phyloP scores from a whole-genome alignment of 805 yeast species.

The Spathaspora girioi region DNA sequence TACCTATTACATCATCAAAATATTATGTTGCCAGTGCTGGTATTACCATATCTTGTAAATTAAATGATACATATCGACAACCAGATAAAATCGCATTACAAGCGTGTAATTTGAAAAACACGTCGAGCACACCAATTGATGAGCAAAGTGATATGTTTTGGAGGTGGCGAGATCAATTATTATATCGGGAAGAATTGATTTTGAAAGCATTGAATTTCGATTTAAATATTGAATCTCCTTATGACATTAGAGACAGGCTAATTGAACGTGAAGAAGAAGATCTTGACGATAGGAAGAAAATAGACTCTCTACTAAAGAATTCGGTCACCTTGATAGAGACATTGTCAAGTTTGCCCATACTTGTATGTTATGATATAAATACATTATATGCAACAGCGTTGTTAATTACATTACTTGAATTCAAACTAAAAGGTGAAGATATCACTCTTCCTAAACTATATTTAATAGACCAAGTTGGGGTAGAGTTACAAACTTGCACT shows the following conservation, averaged over 20 bases:
- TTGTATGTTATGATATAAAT: slow-evolving; percentile 30
- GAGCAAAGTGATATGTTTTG: slow-evolving; percentile 40
- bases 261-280: slow-evolving; percentile 3
- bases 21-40: slow-evolving; percentile 44
- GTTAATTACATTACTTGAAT: slow-evolving; percentile 20
- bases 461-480: slow-evolving; percentile 11
- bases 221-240: slow-evolving; percentile 36
- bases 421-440: slow-evolving; percentile 11
- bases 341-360: slow-evolving; percentile 34
- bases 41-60: slow-evolving; percentile 38
- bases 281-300: slow-evolving; percentile 12
- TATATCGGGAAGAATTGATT: slow-evolving; percentile 40
- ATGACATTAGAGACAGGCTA: slow-evolving; percentile 26
- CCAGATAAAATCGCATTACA: slow-evolving; percentile 41
- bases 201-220: slow-evolving; percentile 38
- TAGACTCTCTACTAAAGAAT: slow-evolving; percentile 18
- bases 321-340: slow-evolving; percentile 34
- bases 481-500: slow-evolving; percentile 14
- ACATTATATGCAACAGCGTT: slow-evolving; percentile 30
- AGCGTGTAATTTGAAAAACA: slow-evolving; percentile 33
- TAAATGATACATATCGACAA: slow-evolving; percentile 39
- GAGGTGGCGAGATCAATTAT: slow-evolving; percentile 43
- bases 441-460: slow-evolving; percentile 17
- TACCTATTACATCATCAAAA: slow-evolving; percentile 41
- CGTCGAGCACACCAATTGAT: slow-evolving; percentile 23